phyloP scores from a whole-genome alignment of 805 yeast genomes.

The Yarrowia sp. region DNA sequence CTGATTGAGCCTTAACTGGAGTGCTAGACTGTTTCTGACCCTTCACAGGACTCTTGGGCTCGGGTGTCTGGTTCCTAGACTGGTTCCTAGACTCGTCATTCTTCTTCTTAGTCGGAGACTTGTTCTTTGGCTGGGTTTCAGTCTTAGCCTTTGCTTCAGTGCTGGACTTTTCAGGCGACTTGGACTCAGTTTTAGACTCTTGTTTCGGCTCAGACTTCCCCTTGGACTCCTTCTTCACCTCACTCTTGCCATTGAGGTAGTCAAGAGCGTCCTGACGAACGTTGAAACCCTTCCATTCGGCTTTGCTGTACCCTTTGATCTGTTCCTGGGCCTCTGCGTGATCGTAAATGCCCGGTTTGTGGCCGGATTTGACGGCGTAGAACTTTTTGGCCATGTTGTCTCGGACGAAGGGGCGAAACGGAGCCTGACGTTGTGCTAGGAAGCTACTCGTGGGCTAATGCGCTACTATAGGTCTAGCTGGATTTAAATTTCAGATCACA shows the following conservation, averaged over 20 bases:
- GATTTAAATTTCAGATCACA: not conserved
- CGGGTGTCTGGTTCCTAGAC: no score
- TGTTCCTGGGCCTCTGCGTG: not conserved
- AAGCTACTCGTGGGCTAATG: no score
- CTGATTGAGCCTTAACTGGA: not conserved
- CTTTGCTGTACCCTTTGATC: not conserved
- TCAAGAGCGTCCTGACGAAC: not conserved
- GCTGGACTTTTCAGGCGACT: no score
- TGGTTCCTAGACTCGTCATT: no score
- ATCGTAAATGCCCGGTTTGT: not conserved
- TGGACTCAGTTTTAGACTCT: no score
- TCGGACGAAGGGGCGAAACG: not conserved
- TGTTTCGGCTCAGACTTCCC: no score
- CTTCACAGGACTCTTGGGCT: no score
- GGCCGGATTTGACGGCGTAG: not conserved
- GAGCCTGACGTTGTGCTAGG: not conserved
- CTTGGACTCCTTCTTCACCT: no score
- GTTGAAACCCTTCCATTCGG: conserved; percentile 10
- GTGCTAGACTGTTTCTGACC: not conserved
- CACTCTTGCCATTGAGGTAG: not conserved
- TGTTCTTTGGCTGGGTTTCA: not conserved
- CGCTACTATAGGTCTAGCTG: no score
- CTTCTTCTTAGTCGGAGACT: no score
- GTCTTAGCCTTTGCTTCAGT: no score
- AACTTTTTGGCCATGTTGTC: not conserved